Conservation (phyloP, 2,329 filamentous ascomycete genomes). For the Colletotrichum higginsianum region DNA sequence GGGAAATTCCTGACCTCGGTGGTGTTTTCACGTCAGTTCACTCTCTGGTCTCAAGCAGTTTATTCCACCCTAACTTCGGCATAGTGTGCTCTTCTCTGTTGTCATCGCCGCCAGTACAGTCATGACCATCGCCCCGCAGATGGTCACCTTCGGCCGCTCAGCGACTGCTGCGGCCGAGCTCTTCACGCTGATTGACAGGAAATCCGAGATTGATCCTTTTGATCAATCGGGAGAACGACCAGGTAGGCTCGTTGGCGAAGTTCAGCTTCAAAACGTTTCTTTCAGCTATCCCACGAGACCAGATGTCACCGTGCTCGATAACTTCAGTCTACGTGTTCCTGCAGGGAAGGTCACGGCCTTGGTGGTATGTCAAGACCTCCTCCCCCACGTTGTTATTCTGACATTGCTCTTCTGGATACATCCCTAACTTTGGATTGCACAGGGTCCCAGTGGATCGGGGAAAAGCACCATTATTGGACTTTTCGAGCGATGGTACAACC, state of each 20-base stretch:
- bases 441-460: slow-evolving; percentile 73
- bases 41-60: not conserved
- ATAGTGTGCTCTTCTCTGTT: slow-evolving; percentile 48
- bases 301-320: slow-evolving; percentile 74
- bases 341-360: slow-evolving; percentile 78
- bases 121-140: slow-evolving; percentile 43
- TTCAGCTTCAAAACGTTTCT: slow-evolving; percentile 74
- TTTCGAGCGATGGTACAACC: slow-evolving; percentile 74
- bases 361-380: slow-evolving; percentile 52
- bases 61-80: slow-evolving; percentile 44
- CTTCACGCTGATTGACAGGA: slow-evolving; percentile 47
- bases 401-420: slow-evolving; percentile 49
- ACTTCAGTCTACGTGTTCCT: slow-evolving; percentile 72
- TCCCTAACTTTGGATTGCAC: slow-evolving; percentile 46
- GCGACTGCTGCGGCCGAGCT: slow-evolving; percentile 46
- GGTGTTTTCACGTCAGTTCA: slow-evolving; percentile 40
- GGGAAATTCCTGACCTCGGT: slow-evolving; percentile 34
- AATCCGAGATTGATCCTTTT: slow-evolving; percentile 46
- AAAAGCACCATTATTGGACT: slow-evolving; percentile 79
- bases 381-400: slow-evolving; percentile 51
- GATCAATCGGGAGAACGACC: slow-evolving; percentile 37
- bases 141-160: slow-evolving; percentile 44
- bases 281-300: slow-evolving; percentile 79
- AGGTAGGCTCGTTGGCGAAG: slow-evolving; percentile 60
- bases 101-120: slow-evolving; percentile 45